Evolutionary conservation across 352 stramenopile genomes (phyloP).

Genomic region (Phytophthora melonis): DNA sequence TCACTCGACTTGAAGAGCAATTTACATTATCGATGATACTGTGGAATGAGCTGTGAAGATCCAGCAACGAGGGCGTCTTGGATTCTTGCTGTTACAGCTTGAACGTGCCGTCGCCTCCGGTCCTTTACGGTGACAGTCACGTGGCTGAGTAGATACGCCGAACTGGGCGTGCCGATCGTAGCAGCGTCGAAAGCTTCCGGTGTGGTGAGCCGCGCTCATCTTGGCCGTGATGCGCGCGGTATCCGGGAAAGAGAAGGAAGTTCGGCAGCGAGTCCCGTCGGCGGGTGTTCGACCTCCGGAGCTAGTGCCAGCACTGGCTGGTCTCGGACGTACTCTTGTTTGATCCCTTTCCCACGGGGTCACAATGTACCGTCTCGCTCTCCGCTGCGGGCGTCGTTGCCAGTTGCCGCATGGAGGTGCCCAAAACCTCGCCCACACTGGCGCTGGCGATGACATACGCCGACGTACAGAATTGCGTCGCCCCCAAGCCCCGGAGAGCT

Average conservation of each 20-base stretch:
- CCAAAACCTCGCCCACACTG: constrained; percentile 85
- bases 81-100: background rate
- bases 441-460: too few species aligned
- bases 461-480: constrained; percentile 35
- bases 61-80: too few species aligned
- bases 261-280: constrained; percentile 68
- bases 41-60: too few species aligned
- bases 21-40: too few species aligned
- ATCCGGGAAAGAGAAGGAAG: constrained; percentile 79
- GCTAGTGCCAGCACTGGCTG: constrained; percentile 46
- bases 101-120: constrained; percentile 11
- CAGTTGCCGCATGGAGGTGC: constrained; percentile 80
- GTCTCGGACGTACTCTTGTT: constrained; percentile 35
- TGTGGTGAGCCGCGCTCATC: constrained; percentile 50
- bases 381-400: constrained; percentile 74
- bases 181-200: constrained; percentile 67
- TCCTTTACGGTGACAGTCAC: constrained; percentile 24
- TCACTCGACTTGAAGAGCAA: too few species aligned
- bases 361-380: constrained; percentile 68
- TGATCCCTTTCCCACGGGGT: constrained; percentile 61
- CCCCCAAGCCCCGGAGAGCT: constrained; percentile 4
- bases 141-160: constrained; percentile 31
- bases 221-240: constrained; percentile 66
- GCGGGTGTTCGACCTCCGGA: constrained; percentile 49
- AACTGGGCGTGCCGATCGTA: constrained; percentile 66